A percentile compares a stretch with the other conserved stretches of the same genome.
phyloP scores from a whole-genome alignment of 2,329 filamentous ascomycete species.

The Aureobasidium zeae region DNA sequence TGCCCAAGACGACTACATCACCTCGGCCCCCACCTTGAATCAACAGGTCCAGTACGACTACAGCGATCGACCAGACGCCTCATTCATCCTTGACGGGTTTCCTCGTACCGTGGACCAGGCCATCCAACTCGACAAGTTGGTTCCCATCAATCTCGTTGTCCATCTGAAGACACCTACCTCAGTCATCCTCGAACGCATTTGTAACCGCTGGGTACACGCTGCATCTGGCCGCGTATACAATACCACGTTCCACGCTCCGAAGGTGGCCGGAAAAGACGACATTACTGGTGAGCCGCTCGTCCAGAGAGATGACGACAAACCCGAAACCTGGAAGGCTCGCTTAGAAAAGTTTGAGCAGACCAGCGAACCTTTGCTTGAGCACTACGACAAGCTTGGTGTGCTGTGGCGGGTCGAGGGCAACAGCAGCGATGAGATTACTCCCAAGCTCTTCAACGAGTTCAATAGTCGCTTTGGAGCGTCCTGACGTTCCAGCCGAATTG shows the following conservation, averaged over 20 bases:
- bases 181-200: constrained; percentile 82
- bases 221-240: constrained; percentile 92
- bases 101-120: constrained; percentile 81
- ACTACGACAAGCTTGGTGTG: constrained; percentile 77
- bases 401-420: constrained; percentile 80
- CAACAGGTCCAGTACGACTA: constrained; percentile 35
- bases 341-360: constrained; percentile 80
- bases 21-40: constrained; percentile 26
- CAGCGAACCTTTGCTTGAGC: constrained; percentile 72
- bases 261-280: constrained; percentile 73
- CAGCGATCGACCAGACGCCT: constrained; percentile 64
- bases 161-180: constrained; percentile 75
- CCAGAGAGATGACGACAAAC: constrained; percentile 75
- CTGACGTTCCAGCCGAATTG: too few relatives aligned
- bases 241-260: constrained; percentile 80
- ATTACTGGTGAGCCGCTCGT: constrained; percentile 79
- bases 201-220: constrained; percentile 87
- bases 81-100: constrained; percentile 94
- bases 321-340: constrained; percentile 73
- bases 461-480: constrained; percentile 55
- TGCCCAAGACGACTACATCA: constrained; percentile 34
- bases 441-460: constrained; percentile 78
- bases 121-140: constrained; percentile 61
- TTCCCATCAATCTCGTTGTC: constrained; percentile 93
- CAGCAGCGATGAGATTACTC: constrained; percentile 89